These are phyloP conservation scores for Backusella tuberculispora DNA, from an alignment of 192 early-diverging fungal species.

Conservation along the genomic window DNA sequence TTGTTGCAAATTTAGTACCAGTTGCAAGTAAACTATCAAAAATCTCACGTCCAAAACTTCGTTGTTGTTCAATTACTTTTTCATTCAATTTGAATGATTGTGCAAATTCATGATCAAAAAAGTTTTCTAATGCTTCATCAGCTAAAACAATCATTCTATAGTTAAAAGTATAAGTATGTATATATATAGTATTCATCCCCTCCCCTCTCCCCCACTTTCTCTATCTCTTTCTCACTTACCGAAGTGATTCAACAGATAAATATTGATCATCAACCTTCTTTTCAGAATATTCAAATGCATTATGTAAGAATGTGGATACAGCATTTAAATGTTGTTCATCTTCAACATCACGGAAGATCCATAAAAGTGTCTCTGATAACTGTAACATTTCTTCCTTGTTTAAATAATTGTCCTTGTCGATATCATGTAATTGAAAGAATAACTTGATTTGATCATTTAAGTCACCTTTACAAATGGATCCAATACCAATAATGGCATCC, in stretches of 20 bases:
- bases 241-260: slow-evolving; percentile 31
- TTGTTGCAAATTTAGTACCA: slow-evolving; percentile 54
- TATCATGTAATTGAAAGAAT: slow-evolving; percentile 79
- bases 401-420: slow-evolving; percentile 60
- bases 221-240: slow-evolving; percentile 25
- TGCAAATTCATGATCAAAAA: slow-evolving; percentile 77
- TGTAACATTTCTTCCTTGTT: slow-evolving; percentile 75
- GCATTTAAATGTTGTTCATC: slow-evolving; percentile 56
- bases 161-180: background rate
- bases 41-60: slow-evolving; percentile 57
- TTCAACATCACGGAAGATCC: slow-evolving; percentile 47
- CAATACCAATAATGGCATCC: slow-evolving; percentile 72
- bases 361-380: slow-evolving; percentile 79
- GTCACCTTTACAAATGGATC: slow-evolving; percentile 69
- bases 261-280: slow-evolving; percentile 1
- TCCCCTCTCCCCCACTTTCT: background rate
- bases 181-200: background rate
- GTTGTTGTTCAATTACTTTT: slow-evolving; percentile 51
- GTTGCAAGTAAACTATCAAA: slow-evolving; percentile 59
- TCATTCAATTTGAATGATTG: slow-evolving; percentile 65
- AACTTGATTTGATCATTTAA: slow-evolving; percentile 66
- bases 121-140: slow-evolving; percentile 84
- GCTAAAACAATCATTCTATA: slow-evolving; percentile 78
- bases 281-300: slow-evolving; percentile 59
- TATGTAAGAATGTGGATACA: slow-evolving; percentile 56